phyloP scores from a whole-genome alignment of 192 early-diverging fungal genomes.

The Radiomyces spectabilis region DNA sequence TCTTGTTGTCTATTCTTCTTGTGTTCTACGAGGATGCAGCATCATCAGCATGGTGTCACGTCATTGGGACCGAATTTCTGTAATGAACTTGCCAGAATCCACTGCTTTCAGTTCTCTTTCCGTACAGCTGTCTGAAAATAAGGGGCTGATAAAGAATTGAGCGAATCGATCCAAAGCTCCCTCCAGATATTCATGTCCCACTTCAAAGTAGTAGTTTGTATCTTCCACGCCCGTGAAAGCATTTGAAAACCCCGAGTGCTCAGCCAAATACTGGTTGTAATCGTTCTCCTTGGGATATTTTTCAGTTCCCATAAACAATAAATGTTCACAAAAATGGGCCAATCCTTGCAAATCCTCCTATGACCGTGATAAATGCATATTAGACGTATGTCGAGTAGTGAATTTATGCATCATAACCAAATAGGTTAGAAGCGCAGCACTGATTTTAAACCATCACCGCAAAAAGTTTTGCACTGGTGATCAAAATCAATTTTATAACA shows the following conservation, averaged over 20 bases:
- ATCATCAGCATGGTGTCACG: not conserved
- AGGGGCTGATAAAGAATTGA: constrained; percentile 90
- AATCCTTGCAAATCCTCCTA: constrained; percentile 66
- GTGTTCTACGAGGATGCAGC: constrained; percentile 51
- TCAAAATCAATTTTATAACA: too few species aligned
- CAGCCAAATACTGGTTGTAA: constrained; percentile 62
- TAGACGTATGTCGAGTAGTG: too few species aligned
- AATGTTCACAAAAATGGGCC: constrained; percentile 80
- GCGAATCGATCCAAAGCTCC: constrained; percentile 64
- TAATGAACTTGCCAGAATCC: constrained; percentile 60
- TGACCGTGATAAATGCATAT: too few species aligned
- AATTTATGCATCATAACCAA: too few species aligned
- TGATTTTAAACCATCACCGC: too few species aligned
- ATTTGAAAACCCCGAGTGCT: constrained; percentile 75
- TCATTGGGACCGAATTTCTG: not conserved
- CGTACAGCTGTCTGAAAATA: constrained; percentile 80
- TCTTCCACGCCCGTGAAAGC: constrained; percentile 72
- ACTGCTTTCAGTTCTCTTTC: constrained; percentile 93
- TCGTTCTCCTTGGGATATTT: constrained; percentile 82
- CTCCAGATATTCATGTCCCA: constrained; percentile 50
- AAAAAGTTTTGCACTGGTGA: too few species aligned
- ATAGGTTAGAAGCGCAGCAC: too few species aligned
- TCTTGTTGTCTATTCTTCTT: constrained; percentile 93
- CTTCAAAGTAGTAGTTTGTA: constrained; percentile 89
- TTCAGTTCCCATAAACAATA: constrained; percentile 60